Base-by-base conservation (phyloP, 176 grass and related monocot genomes). In the Areca catechu region DNA sequence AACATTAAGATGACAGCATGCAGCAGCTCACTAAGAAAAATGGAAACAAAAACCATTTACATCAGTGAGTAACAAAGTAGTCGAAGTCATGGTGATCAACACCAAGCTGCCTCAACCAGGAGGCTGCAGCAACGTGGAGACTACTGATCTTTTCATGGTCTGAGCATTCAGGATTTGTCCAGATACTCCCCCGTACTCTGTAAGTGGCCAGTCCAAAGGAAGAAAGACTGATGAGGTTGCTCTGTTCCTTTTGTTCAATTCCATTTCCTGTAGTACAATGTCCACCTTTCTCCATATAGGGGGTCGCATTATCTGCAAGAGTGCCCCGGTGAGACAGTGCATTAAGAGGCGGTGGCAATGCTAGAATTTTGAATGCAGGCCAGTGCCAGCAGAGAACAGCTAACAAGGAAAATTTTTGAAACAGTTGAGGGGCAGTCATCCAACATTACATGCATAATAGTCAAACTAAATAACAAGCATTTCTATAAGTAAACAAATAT, bases 81-180 rank as follows among this genome's bases (percentile, higher is more conserved):
- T 59, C 69, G 16, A 84, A 94, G 63, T 94, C 89, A 7, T 82
- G 80, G 3, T 95, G 89, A 15, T 82, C 62, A 4, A 77, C 80
- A 15, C 71, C 68, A 16, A 95, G 73, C 62, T 95, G 89, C 68
- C 77, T 95, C 64, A 95, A 53, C 84, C 89, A 95, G 17, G 89
- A 88, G 14, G 70, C 17, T 1, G 80, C 80, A 3, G 84, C 84
- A 55, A 71, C 73, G 1, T 78, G 60, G 19, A 94, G 76, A 0
- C 48, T 56, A 2, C 12, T 58, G 1, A 77, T 6, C 55, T 14
- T 64, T 56, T 47, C 60, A 4, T 19, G 0, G 14, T 82, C 68
- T 0, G 57, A 75, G 15, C 73, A 65, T 24, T 57, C 82, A 0
- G 73, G 48, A 16, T 71, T 51, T 24, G 22, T 84, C 87, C 89